phyloP scores from a whole-genome alignment of 2,329 filamentous ascomycete species.

The Penicillium frequentans region DNA sequence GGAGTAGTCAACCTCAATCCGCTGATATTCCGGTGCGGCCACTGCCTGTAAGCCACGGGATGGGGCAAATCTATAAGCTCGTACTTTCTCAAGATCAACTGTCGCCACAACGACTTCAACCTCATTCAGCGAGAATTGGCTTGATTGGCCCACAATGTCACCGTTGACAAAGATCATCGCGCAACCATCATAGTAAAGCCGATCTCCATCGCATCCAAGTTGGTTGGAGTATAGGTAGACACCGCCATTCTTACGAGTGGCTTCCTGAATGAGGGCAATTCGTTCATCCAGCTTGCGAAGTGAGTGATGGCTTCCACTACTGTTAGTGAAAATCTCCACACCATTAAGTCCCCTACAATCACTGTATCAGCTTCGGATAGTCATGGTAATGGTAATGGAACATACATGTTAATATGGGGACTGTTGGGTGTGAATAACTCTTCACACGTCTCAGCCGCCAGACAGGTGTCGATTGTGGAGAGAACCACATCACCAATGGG shows the following conservation, averaged over 20 bases:
- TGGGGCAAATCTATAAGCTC: slow-evolving; percentile 29
- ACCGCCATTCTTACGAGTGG: slow-evolving; percentile 46
- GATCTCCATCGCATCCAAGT: slow-evolving; percentile 55
- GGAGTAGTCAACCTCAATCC: slow-evolving; percentile 39
- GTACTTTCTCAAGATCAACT: slow-evolving; percentile 67
- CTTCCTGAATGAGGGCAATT: slow-evolving; percentile 65
- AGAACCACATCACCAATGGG: slow-evolving; percentile 70
- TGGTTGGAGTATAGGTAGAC: slow-evolving; percentile 11
- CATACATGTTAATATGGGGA: slow-evolving; percentile 10
- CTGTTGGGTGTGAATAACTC: slow-evolving; percentile 60
- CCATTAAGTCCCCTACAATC: slow-evolving; percentile 41
- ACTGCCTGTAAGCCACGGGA: slow-evolving; percentile 37
- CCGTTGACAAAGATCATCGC: slow-evolving; percentile 66
- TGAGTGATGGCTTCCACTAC: slow-evolving; percentile 66
- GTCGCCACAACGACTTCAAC: slow-evolving; percentile 69
- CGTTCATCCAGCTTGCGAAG: slow-evolving; percentile 66
- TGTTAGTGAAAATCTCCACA: slow-evolving; percentile 71
- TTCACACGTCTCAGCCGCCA: slow-evolving; percentile 68
- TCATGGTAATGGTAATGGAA: neutral
- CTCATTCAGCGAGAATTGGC: slow-evolving; percentile 64
- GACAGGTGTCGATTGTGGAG: slow-evolving; percentile 60
- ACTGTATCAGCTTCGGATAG: neutral
- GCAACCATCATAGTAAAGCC: slow-evolving; percentile 61
- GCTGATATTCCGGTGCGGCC: slow-evolving; percentile 31
- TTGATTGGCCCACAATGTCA: slow-evolving; percentile 63